phyloP scores from a whole-genome alignment of 2,329 filamentous ascomycete genomes.

The Torrubiella hemipterigena region DNA sequence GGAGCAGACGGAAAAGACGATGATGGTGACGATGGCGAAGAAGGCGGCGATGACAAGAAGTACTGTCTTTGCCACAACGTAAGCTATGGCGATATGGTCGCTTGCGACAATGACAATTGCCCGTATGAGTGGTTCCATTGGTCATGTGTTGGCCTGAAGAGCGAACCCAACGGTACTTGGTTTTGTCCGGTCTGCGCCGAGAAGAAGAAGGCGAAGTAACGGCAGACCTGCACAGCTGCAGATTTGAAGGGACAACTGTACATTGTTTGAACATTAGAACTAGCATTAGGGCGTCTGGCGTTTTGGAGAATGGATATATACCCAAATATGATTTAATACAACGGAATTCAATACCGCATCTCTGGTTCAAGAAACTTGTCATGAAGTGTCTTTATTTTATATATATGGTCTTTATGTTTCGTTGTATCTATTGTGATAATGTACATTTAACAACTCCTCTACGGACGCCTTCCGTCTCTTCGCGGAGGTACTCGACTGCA shows the following conservation, averaged over 20 bases:
- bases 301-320: not conserved
- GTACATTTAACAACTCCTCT: slow-evolving; percentile 45
- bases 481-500: slow-evolving; percentile 36
- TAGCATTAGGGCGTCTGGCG: not conserved
- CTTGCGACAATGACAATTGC: slow-evolving; percentile 74
- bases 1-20: slow-evolving; percentile 22
- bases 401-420: not conserved
- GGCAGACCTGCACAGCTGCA: no score
- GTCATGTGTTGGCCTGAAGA: slow-evolving; percentile 58
- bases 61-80: slow-evolving; percentile 78
- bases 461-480: slow-evolving; percentile 49
- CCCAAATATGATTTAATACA: not conserved
- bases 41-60: slow-evolving; percentile 65
- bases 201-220: slow-evolving; percentile 25
- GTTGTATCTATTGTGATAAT: slow-evolving; percentile 12
- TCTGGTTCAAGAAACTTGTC: not conserved
- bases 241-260: slow-evolving; percentile 15
- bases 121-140: slow-evolving; percentile 84
- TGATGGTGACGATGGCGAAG: slow-evolving; percentile 47
- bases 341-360: no score
- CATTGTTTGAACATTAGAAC: not conserved
- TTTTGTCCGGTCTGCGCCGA: slow-evolving; percentile 52
- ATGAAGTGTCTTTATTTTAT: not conserved
- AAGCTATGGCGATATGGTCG: slow-evolving; percentile 80
- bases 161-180: slow-evolving; percentile 56